These are phyloP conservation scores for Dissophora ornata DNA, from an alignment of 192 early-diverging fungal genomes.

Conservation along the genomic window DNA sequence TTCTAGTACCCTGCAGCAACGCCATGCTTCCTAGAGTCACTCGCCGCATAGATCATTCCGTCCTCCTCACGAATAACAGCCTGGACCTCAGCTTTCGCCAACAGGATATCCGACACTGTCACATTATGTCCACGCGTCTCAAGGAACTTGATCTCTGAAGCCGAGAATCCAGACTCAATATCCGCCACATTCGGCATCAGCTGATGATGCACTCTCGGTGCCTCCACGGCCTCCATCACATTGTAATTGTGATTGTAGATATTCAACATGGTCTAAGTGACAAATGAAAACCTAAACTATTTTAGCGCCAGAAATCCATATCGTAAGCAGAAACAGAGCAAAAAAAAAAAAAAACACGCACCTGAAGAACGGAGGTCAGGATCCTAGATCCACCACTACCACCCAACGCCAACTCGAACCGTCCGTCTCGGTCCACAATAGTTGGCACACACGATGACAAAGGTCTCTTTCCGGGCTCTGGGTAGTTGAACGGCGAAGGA, in stretches of 20 bases:
- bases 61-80: constrained; percentile 59
- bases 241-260: constrained; percentile 77
- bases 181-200: constrained; percentile 77
- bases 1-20: constrained; percentile 70
- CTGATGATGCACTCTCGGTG: constrained; percentile 90
- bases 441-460: constrained; percentile 74
- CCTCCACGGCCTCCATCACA: constrained; percentile 75
- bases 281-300: no score
- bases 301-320: no score
- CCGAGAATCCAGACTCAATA: constrained; percentile 51
- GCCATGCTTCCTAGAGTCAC: constrained; percentile 74
- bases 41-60: constrained; percentile 65
- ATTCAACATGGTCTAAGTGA: constrained; percentile 72
- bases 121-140: constrained; percentile 54
- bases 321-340: neutral
- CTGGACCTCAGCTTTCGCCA: constrained; percentile 64
- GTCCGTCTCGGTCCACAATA: constrained; percentile 72
- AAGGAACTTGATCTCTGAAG: constrained; percentile 38
- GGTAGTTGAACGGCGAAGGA: constrained; percentile 88
- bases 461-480: constrained; percentile 86
- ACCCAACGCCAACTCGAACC: constrained; percentile 80
- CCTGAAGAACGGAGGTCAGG: constrained; percentile 73
- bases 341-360: constrained; percentile 21
- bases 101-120: constrained; percentile 41
- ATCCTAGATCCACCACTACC: constrained; percentile 93